Evolutionary conservation across 495 filamentous ascomycete species (phyloP).

Genomic region (Cercophora sp.): DNA sequence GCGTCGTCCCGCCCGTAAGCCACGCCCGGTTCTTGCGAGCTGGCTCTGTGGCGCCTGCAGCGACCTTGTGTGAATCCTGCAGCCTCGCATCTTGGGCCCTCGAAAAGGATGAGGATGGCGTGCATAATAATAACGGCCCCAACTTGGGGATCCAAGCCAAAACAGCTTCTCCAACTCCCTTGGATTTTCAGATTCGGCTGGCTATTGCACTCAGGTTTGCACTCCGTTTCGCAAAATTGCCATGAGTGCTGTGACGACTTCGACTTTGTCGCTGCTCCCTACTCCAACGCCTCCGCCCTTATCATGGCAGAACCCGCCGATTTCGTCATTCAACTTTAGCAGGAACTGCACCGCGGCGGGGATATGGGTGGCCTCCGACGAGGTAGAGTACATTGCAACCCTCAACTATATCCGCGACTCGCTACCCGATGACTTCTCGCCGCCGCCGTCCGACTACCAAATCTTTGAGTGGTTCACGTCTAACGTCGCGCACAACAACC

Average conservation of each 20-base stretch:
- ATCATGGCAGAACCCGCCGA: neutral
- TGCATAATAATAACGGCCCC: neutral
- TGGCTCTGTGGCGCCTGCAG: neutral
- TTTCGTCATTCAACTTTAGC: neutral
- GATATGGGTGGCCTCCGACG: neutral
- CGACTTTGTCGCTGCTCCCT: neutral
- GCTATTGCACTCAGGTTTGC: too few relatives aligned
- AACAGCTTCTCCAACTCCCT: neutral
- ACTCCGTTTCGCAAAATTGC: neutral
- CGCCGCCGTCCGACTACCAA: neutral
- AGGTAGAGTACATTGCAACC: neutral
- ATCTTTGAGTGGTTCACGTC: slow-evolving; percentile 5
- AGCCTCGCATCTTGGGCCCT: neutral
- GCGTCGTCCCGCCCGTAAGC: too few relatives aligned
- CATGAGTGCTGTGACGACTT: neutral
- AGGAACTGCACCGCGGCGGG: slow-evolving; percentile 1
- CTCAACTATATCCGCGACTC: neutral
- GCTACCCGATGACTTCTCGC: neutral
- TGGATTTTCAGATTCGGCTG: too few relatives aligned
- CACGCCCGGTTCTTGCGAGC: too few relatives aligned
- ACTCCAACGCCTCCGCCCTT: neutral
- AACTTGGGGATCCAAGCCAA: neutral
- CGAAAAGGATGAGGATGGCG: neutral
- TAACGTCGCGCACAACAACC: neutral
- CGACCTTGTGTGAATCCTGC: neutral